Evolutionary conservation across 1,284 basidiomycete species (phyloP).

Genomic region (Gymnopus androsaceus): DNA sequence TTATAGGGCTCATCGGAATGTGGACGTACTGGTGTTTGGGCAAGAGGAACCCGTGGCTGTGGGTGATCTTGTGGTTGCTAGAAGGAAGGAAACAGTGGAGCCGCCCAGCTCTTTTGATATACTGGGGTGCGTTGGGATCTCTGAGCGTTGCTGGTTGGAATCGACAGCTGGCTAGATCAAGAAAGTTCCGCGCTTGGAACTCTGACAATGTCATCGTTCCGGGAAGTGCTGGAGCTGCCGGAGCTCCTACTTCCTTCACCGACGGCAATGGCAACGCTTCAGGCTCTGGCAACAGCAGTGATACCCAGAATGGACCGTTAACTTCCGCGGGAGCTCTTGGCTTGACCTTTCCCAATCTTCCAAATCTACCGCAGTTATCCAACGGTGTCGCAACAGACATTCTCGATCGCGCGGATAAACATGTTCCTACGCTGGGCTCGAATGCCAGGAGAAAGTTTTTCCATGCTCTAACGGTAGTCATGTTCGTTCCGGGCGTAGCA

Average conservation of each 20-base stretch:
- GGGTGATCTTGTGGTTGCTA: slow-evolving; percentile 76
- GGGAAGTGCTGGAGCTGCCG: slow-evolving; percentile 13
- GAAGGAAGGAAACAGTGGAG: slow-evolving; percentile 82
- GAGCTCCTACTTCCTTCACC: neutral
- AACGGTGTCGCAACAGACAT: slow-evolving; percentile 78
- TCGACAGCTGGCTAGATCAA: slow-evolving; percentile 77
- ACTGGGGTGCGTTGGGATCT: slow-evolving; percentile 83
- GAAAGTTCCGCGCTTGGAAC: slow-evolving; percentile 61
- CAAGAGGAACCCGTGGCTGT: slow-evolving; percentile 87
- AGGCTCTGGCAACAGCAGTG: slow-evolving; percentile 7
- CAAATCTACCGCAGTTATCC: slow-evolving; percentile 39
- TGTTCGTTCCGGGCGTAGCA: slow-evolving; percentile 94
- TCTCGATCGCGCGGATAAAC: slow-evolving; percentile 85
- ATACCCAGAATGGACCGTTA: slow-evolving; percentile 6
- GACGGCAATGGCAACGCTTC: neutral
- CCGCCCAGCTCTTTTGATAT: slow-evolving; percentile 77
- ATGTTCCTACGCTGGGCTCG: slow-evolving; percentile 84
- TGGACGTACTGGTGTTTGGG: slow-evolving; percentile 92
- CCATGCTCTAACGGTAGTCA: slow-evolving; percentile 91
- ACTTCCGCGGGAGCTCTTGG: slow-evolving; percentile 27
- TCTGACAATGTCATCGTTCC: slow-evolving; percentile 37
- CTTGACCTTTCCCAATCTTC: slow-evolving; percentile 54
- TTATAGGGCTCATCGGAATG: slow-evolving; percentile 85
- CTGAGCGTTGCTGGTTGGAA: slow-evolving; percentile 94
- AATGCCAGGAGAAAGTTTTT: slow-evolving; percentile 98